phyloP scores from a whole-genome alignment of 2,329 filamentous ascomycete genomes.

The Talaromyces albobiverticillius region DNA sequence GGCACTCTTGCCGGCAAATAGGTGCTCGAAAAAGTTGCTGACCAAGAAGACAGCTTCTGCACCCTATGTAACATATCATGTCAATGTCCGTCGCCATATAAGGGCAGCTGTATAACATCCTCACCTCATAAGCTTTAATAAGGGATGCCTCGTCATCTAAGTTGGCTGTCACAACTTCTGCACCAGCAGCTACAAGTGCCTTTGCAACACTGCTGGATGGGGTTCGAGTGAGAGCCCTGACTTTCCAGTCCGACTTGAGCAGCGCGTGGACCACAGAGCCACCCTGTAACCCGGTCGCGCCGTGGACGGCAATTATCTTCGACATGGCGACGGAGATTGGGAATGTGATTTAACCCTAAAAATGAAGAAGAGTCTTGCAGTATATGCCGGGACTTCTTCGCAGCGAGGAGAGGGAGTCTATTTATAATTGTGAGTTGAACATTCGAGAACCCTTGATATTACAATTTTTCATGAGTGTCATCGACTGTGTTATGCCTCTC shows the following conservation, averaged over 20 bases:
- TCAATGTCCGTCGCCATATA: no score
- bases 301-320: constrained; percentile 31
- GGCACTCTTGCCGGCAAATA: no score
- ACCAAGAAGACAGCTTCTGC: constrained; percentile 34
- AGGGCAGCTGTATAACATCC: no score
- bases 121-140: constrained; percentile 16
- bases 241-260: constrained; percentile 18
- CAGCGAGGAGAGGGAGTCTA: no score
- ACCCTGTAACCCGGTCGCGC: constrained; percentile 44
- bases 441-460: no score
- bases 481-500: no score
- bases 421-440: no score
- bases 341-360: no score
- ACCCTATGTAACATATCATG: not conserved
- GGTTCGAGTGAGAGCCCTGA: constrained; percentile 32
- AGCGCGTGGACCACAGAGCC: constrained; percentile 31
- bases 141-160: constrained; percentile 27
- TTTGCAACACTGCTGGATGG: constrained; percentile 21
- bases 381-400: no score
- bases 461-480: no score
- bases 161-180: constrained; percentile 27
- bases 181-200: constrained; percentile 22
- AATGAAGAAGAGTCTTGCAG: no score
- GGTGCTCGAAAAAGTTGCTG: constrained; percentile 36
- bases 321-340: no score